Percentiles rank a stretch among this genome's conserved stretches.
These are phyloP conservation scores for Tuber borchii DNA, from an alignment of 495 filamentous ascomycete species.

Conservation along the genomic window DNA sequence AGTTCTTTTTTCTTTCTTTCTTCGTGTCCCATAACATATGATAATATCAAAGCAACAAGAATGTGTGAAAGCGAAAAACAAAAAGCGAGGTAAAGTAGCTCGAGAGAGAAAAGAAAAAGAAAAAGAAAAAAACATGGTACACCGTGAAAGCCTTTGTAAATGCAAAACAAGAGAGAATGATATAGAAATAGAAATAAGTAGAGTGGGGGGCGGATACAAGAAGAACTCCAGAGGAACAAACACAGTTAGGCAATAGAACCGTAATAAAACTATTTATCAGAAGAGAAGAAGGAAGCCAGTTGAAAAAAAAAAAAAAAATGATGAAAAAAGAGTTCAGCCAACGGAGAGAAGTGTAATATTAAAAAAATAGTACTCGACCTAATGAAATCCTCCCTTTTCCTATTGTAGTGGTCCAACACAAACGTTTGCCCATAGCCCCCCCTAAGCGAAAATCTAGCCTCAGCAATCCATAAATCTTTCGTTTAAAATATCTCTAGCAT, in stretches of 20 bases:
- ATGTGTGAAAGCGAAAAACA: not conserved
- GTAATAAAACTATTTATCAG: not conserved
- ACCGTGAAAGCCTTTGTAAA: not conserved
- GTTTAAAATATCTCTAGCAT: conserved; percentile 1
- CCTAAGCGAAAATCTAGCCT: not conserved
- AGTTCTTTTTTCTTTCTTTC: conserved; percentile 12
- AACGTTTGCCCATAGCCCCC: not conserved
- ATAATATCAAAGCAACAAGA: not conserved
- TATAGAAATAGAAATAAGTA: not conserved
- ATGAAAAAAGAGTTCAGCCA: not conserved
- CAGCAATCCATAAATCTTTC: not conserved
- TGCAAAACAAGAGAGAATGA: not conserved
- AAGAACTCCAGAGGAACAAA: not conserved
- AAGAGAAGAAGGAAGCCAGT: not conserved
- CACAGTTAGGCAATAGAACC: not conserved
- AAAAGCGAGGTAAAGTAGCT: not conserved
- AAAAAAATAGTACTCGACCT: not conserved
- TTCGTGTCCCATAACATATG: conserved; percentile 7
- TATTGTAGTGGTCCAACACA: not conserved
- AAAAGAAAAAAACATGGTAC: not conserved
- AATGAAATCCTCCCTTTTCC: not conserved
- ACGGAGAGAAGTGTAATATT: not conserved
- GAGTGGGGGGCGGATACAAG: not conserved
- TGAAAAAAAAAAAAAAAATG: not conserved
- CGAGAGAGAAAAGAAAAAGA: not conserved